Evolutionary conservation across 2,329 filamentous ascomycete species (phyloP).

Genomic region (Chaetomium strumarium): DNA sequence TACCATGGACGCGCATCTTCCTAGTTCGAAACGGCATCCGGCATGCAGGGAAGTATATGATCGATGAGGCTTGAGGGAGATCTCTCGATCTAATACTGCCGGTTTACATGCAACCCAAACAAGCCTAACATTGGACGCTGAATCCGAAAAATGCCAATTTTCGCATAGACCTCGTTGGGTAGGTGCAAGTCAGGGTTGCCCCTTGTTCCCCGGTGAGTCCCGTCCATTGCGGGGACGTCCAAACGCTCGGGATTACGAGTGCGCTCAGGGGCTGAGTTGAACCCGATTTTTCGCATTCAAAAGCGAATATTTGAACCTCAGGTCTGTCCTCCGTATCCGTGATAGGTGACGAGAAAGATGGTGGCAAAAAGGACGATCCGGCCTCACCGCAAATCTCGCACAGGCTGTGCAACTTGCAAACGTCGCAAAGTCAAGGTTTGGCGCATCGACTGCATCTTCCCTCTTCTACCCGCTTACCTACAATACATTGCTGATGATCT

Average conservation of each 20-base stretch:
- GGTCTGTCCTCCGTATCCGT: background rate
- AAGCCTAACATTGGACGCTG: background rate
- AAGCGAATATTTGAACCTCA: background rate
- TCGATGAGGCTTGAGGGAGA: too few relatives aligned
- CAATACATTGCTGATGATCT: background rate
- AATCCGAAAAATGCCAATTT: conserved; percentile 9
- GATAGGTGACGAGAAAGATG: too few relatives aligned
- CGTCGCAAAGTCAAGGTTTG: conserved; percentile 8
- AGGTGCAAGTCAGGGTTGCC: background rate
- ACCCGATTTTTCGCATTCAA: conserved; percentile 1
- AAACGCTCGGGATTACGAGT: too few relatives aligned
- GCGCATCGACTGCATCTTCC: background rate
- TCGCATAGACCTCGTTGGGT: background rate
- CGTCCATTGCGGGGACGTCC: background rate
- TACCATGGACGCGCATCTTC: too few relatives aligned
- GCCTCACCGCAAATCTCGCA: conserved; percentile 6
- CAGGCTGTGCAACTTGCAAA: conserved; percentile 1
- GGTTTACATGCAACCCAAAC: too few relatives aligned
- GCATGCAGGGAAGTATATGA: too few relatives aligned
- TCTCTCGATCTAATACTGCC: too few relatives aligned
- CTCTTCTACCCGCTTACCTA: background rate
- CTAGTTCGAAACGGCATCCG: too few relatives aligned
- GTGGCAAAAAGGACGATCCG: background rate
- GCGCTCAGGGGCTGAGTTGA: too few relatives aligned
- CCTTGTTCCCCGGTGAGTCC: background rate